These are phyloP conservation scores for Clonostachys rhizophaga DNA, from an alignment of 2,329 filamentous ascomycete genomes.

Conservation along the genomic window DNA sequence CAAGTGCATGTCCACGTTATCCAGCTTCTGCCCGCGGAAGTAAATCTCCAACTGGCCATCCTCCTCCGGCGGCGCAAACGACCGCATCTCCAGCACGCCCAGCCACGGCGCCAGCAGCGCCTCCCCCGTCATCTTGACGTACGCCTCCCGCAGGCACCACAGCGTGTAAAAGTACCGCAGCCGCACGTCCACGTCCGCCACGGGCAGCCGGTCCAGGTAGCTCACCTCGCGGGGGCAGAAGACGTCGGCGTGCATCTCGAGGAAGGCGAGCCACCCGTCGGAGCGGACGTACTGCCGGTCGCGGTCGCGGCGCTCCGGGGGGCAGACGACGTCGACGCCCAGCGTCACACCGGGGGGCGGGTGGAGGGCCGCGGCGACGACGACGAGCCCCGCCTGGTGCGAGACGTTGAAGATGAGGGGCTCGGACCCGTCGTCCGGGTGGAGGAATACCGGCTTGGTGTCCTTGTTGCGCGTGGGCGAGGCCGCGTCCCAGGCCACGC, in stretches of 20 bases:
- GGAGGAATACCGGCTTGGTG: slow-evolving; percentile 48
- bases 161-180: slow-evolving; percentile 70
- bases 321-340: slow-evolving; percentile 74
- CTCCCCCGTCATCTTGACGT: slow-evolving; percentile 79
- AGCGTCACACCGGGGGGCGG: slow-evolving; percentile 37
- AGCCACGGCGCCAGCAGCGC: slow-evolving; percentile 73
- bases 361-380: slow-evolving; percentile 50
- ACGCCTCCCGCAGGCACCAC: slow-evolving; percentile 77
- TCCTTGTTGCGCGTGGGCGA: slow-evolving; percentile 49
- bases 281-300: slow-evolving; percentile 51
- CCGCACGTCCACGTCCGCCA: slow-evolving; percentile 41
- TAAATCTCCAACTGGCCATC: slow-evolving; percentile 17
- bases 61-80: slow-evolving; percentile 52
- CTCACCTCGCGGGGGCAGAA: slow-evolving; percentile 58
- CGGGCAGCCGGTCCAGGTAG: slow-evolving; percentile 49
- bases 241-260: slow-evolving; percentile 69
- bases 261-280: slow-evolving; percentile 61
- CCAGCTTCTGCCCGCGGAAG: slow-evolving; percentile 18
- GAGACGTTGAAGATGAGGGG: slow-evolving; percentile 68
- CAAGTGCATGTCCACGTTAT: slow-evolving; percentile 25
- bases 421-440: slow-evolving; percentile 37
- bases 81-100: slow-evolving; percentile 61
- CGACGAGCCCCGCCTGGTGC: slow-evolving; percentile 73
- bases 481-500: slow-evolving; percentile 48
- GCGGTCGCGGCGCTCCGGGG: slow-evolving; percentile 61